Base-by-base conservation (phyloP, 2,329 filamentous ascomycete species). In the Aspergillus sp. region DNA sequence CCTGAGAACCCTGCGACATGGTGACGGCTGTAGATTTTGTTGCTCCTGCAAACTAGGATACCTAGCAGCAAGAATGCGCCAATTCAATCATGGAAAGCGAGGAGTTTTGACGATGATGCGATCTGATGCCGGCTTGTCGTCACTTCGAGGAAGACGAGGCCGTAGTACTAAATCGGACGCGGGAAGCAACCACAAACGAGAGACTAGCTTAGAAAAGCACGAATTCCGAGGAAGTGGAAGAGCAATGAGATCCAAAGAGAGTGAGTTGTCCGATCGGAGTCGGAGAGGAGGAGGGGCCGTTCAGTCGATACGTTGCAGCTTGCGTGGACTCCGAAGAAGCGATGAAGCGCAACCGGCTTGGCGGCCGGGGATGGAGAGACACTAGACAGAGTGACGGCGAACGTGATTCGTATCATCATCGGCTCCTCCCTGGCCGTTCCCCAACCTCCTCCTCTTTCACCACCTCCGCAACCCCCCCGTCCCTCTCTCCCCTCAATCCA, bases 1-100 rank as follows among this genome's bases (percentile, higher is more conserved):
- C 78, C 19, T 71, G 70, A 6, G 53, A n/a, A n/a, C 74, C 73
- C 55, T 75, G 74, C 44, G 73, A 63, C 75, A 77, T 77, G 48
- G 44, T 67, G 63, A 38, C 15, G 27, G 38, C 10, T 32, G 5
- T 5, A 8, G 8, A 38, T 27, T n/a, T 53, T 32, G 15, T 10
- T 13, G 13, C 8, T 27, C 27, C 25, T 38, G n/a, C 39, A 11
- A 27, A 42, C n/a, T 30, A 36, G 38, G 36, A 53, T 17, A 41
- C 39, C 47, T 49, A 66, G 58, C 53, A 62, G 60, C 62, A 64
- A 66, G 19, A 30, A 50, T 50, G 47, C 47, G 47, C 47, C 36
- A 41, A 25, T 30, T 49, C n/a, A 59, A 27, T 55, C 65, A 64
- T 63, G 58, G 38, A 59, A 60, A 58, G 62, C 51, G 61, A 42